Percentiles rank a stretch among this genome's conserved stretches.
Conservation (phyloP, 2,329 filamentous ascomycete genomes). For the Neonectria neomacrospora region DNA sequence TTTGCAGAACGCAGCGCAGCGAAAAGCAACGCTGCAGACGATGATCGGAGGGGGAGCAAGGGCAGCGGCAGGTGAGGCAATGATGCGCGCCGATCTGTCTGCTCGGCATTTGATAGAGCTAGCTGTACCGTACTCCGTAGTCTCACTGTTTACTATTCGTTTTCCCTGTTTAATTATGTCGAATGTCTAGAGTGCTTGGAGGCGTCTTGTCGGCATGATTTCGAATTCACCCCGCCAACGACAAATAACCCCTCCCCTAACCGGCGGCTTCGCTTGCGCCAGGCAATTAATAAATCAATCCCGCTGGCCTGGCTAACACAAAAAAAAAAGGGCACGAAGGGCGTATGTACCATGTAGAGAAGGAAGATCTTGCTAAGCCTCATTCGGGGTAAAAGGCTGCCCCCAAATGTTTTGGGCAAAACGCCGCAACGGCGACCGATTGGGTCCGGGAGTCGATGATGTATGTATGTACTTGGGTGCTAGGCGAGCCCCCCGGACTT, state of each 20-base stretch:
- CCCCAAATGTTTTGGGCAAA: not conserved
- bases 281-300: not conserved
- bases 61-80: not conserved
- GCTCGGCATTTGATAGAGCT: not conserved
- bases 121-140: too few species aligned
- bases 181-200: not conserved
- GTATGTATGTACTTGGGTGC: not conserved
- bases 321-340: too few species aligned
- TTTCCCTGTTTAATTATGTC: not conserved
- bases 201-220: not conserved
- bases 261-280: not conserved
- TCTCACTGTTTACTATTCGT: not conserved
- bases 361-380: not conserved
- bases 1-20: not conserved
- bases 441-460: not conserved
- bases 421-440: not conserved
- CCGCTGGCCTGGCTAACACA: too few species aligned
- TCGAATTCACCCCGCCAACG: not conserved
- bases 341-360: not conserved
- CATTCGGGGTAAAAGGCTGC: not conserved
- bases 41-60: not conserved
- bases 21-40: not conserved
- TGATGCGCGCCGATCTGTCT: not conserved
- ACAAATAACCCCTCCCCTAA: not conserved
- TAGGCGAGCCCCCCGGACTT: not conserved